These are phyloP conservation scores for Centaurea solstitialis DNA, from an alignment of 129 eudicot species.

Conservation along the genomic window DNA sequence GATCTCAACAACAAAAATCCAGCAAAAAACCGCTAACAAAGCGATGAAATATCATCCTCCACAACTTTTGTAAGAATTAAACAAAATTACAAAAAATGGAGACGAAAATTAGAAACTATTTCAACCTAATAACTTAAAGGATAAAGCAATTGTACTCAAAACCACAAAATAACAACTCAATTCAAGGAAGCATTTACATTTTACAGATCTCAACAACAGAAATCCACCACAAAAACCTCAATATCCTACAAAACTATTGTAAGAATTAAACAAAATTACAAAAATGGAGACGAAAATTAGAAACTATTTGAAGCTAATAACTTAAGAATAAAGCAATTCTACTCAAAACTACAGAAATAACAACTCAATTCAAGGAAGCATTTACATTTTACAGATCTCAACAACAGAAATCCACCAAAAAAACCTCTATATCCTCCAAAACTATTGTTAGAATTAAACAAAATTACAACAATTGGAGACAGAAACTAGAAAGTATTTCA, in stretches of 20 bases:
- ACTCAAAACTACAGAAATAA: background rate
- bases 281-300: background rate
- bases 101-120: background rate
- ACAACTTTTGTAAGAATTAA: background rate
- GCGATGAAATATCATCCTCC: background rate
- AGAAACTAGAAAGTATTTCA: background rate
- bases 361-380: background rate
- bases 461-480: background rate
- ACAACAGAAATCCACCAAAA: background rate
- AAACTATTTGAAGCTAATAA: background rate
- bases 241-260: background rate
- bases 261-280: background rate
- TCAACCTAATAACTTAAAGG: background rate
- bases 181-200: background rate
- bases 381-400: constrained; percentile 6
- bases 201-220: background rate
- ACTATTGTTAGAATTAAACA: background rate
- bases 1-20: background rate
- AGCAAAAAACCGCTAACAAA: background rate
- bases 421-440: background rate
- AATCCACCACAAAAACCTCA: background rate
- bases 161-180: background rate
- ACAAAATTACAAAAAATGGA: background rate
- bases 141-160: background rate
- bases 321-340: background rate